Conservation (phyloP, 805 yeast genomes). For the Lipomyces yamadae region DNA sequence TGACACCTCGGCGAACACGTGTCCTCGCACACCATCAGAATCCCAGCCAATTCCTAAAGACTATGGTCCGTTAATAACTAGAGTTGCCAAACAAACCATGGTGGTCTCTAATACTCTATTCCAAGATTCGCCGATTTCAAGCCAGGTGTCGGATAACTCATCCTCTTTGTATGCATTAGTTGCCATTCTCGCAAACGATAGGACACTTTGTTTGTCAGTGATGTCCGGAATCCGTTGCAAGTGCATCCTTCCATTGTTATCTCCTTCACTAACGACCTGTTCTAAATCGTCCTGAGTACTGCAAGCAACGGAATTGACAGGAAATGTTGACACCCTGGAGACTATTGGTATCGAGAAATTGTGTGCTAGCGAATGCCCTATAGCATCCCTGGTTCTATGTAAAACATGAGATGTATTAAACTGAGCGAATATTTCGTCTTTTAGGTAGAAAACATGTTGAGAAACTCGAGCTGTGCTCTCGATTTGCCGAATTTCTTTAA, state of each 20-base stretch:
- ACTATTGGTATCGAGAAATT: background rate
- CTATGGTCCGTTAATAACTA: conserved; percentile 42
- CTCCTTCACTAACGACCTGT: background rate
- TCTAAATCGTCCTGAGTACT: background rate
- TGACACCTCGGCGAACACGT: conserved; percentile 70
- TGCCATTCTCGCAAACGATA: conserved; percentile 80
- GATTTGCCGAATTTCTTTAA: background rate
- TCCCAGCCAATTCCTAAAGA: conserved; percentile 84
- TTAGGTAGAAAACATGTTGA: conserved; percentile 2
- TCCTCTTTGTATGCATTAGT: conserved; percentile 86
- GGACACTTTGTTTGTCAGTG: conserved; percentile 70
- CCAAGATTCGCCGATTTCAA: conserved; percentile 56
- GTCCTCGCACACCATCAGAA: conserved; percentile 84
- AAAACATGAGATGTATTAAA: background rate
- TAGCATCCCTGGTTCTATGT: background rate
- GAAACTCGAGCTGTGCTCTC: background rate
- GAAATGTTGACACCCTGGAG: background rate
- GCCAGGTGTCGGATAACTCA: conserved; percentile 85
- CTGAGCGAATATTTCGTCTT: background rate
- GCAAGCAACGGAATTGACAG: background rate
- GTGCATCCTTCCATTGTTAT: background rate
- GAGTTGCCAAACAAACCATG: background rate
- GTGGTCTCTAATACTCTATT: conserved; percentile 17
- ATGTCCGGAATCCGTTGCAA: conserved; percentile 64
- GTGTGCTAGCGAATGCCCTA: background rate